Percentiles rank a stretch among this genome's conserved stretches.
phyloP scores from a whole-genome alignment of 1,284 basidiomycete genomes.

The Hypsizygus ulmarius region DNA sequence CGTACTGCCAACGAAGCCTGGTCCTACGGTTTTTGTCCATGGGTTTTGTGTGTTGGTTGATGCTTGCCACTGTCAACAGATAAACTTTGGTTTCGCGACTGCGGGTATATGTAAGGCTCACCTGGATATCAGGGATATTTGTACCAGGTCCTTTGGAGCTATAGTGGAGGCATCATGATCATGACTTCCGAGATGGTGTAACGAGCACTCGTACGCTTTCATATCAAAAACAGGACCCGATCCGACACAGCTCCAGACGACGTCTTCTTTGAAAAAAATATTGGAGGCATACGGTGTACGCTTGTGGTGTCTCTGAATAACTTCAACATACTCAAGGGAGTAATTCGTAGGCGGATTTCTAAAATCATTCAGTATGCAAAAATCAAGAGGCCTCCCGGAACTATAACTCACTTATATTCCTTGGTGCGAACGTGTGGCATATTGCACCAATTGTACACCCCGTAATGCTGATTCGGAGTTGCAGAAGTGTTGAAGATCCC shows the following conservation, averaged over 20 bases:
- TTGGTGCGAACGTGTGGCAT: conserved; percentile 45
- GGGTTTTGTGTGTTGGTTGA: conserved; percentile 36
- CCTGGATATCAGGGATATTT: conserved; percentile 34
- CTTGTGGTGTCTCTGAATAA: conserved; percentile 50
- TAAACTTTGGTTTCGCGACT: not conserved
- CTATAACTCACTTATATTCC: conserved; percentile 40
- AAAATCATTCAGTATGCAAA: conserved; percentile 2
- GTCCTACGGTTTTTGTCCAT: conserved; percentile 37
- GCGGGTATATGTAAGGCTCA: conserved; percentile 12
- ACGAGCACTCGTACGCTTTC: conserved; percentile 27
- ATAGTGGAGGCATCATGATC: not conserved
- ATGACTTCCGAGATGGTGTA: not conserved
- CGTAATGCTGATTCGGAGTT: conserved; percentile 37
- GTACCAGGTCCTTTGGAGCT: conserved; percentile 25
- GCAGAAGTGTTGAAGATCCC: conserved; percentile 41
- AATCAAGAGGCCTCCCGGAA: conserved; percentile 1
- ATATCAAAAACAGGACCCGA: conserved; percentile 37
- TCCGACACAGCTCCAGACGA: conserved; percentile 39
- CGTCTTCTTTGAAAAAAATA: conserved; percentile 44
- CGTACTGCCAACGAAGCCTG: conserved; percentile 42
- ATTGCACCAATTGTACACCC: conserved; percentile 48
- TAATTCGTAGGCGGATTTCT: conserved; percentile 34
- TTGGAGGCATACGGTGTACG: conserved; percentile 47
- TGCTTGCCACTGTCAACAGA: conserved; percentile 38
- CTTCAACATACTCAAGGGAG: conserved; percentile 41